A percentile compares a stretch with the other conserved stretches of the same genome.
Evolutionary conservation across 139 green algal genomes (phyloP).

Genomic region (Coelastrella sp.): DNA sequence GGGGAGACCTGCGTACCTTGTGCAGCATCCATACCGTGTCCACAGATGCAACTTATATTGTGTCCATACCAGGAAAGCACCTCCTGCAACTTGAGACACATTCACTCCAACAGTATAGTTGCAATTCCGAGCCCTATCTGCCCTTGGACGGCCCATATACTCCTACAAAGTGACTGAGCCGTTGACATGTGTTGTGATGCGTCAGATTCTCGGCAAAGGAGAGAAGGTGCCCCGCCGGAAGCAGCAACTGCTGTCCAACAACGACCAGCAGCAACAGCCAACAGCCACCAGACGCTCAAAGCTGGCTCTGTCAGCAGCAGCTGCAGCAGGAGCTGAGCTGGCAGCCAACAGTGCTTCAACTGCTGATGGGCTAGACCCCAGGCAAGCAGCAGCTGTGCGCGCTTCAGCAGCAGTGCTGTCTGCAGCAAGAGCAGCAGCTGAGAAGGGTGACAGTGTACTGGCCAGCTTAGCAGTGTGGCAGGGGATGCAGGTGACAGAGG

Average conservation of each 20-base stretch:
- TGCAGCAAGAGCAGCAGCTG: slow-evolving; percentile 11
- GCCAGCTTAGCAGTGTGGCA: slow-evolving; percentile 30
- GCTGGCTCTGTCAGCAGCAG: background rate
- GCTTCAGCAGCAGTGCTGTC: background rate
- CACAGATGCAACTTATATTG: no score
- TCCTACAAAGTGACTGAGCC: no score
- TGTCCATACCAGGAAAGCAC: no score
- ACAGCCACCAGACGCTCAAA: background rate
- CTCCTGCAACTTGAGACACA: no score
- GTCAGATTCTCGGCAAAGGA: background rate
- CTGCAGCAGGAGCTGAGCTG: background rate
- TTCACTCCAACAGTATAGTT: no score
- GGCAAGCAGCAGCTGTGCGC: background rate
- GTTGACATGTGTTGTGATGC: background rate
- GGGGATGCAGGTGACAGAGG: background rate
- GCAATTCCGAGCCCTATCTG: no score
- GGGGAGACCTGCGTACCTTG: no score
- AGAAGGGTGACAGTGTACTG: background rate
- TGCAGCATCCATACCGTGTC: no score
- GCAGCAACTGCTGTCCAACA: no score
- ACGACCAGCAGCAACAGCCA: background rate
- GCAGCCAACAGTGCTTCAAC: background rate
- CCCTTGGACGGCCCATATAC: no score
- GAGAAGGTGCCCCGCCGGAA: background rate
- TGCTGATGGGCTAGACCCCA: background rate